Conservation (phyloP, 768 basidiomycete genomes). For the Sistotremastrum suecicum region DNA sequence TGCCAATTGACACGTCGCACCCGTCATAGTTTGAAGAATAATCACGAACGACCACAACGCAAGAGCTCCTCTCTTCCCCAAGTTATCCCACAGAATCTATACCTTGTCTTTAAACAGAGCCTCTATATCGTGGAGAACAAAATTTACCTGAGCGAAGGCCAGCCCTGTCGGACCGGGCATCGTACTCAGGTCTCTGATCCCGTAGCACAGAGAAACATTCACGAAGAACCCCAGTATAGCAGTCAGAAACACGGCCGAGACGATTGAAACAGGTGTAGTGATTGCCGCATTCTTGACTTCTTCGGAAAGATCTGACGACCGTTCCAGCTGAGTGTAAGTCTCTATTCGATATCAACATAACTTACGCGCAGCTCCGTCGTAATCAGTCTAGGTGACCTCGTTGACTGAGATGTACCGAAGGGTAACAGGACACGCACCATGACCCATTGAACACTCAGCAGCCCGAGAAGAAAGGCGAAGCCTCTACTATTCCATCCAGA, state of each 20-base stretch:
- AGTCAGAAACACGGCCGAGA: constrained; percentile 5
- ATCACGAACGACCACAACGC: constrained; percentile 11
- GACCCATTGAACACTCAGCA: constrained; percentile 35
- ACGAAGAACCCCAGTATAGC: constrained; percentile 7
- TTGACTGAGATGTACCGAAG: too few relatives aligned
- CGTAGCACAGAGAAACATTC: constrained; percentile 8
- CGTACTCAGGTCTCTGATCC: constrained; percentile 4
- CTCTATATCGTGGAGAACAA: too few relatives aligned
- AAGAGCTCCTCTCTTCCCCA: constrained; percentile 6
- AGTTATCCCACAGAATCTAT: constrained; percentile 9
- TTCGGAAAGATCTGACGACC: constrained; percentile 6
- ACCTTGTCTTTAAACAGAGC: background rate
- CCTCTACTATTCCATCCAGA: constrained; percentile 29
- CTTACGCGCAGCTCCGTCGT: constrained; percentile 7
- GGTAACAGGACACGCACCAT: constrained; percentile 18
- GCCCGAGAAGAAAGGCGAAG: constrained; percentile 29
- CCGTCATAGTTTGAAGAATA: constrained; percentile 8
- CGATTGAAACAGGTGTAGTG: constrained; percentile 8
- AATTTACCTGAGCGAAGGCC: constrained; percentile 4
- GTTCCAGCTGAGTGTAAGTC: background rate
- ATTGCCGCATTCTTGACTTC: constrained; percentile 10
- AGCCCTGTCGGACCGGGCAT: constrained; percentile 7
- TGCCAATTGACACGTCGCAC: constrained; percentile 8
- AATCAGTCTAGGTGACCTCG: constrained; percentile 3
- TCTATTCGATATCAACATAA: background rate